phyloP scores from a whole-genome alignment of 2,329 filamentous ascomycete species.

The Beauveria caledonica region DNA sequence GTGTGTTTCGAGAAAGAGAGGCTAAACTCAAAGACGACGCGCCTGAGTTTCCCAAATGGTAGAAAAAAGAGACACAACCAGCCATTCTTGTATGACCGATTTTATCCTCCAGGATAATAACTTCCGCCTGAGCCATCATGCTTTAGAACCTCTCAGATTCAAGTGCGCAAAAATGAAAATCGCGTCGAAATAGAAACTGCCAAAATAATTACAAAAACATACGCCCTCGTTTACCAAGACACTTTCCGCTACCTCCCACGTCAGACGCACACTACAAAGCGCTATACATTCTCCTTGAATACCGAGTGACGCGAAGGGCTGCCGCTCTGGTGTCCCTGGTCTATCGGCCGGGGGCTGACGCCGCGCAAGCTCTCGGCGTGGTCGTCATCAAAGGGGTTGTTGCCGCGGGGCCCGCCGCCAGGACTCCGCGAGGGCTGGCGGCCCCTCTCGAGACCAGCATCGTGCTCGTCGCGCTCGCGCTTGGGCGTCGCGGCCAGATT shows the following conservation, averaged over 20 bases:
- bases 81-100: neutral
- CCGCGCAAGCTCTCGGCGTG: conserved; percentile 57
- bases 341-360: conserved; percentile 68
- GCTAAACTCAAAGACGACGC: too few relatives aligned
- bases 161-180: neutral
- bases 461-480: conserved; percentile 22
- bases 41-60: neutral
- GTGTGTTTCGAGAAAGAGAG: neutral
- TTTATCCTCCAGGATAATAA: neutral
- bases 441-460: conserved; percentile 25
- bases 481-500: conserved; percentile 34
- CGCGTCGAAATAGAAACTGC: neutral
- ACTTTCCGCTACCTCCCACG: conserved; percentile 6
- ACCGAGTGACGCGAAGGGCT: conserved; percentile 43
- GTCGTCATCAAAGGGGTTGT: conserved; percentile 64
- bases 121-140: neutral
- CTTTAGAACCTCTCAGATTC: neutral
- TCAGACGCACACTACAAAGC: neutral
- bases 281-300: conserved; percentile 60
- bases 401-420: conserved; percentile 26
- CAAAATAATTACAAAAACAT: neutral
- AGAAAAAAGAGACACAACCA: neutral
- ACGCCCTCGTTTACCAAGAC: neutral
- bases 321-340: conserved; percentile 30
- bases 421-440: conserved; percentile 33